phyloP scores from a whole-genome alignment of 2,329 filamentous ascomycete species.

The Clarireedia paspali region DNA sequence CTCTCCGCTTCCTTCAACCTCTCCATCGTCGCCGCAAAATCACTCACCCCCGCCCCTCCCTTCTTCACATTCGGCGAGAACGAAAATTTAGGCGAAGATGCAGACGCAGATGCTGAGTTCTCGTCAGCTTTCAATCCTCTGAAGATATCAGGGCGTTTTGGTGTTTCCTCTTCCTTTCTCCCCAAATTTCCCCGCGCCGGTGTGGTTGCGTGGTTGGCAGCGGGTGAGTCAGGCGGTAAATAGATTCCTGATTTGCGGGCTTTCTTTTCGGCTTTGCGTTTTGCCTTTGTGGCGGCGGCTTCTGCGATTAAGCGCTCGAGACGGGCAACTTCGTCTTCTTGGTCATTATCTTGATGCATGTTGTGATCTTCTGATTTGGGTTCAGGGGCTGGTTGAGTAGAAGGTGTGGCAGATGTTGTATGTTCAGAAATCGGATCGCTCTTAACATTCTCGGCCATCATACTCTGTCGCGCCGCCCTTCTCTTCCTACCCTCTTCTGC shows the following conservation, averaged over 20 bases:
- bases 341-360: constrained; percentile 14
- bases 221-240: constrained; percentile 21
- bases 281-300: constrained; percentile 33
- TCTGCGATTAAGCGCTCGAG: constrained; percentile 38
- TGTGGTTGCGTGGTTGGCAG: constrained; percentile 3
- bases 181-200: constrained; percentile 7
- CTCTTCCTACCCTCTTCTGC: constrained; percentile 45
- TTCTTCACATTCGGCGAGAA: constrained; percentile 25
- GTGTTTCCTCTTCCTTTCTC: constrained; percentile 19
- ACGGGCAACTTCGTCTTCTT: constrained; percentile 36
- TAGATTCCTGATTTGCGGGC: constrained; percentile 32
- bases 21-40: constrained; percentile 41
- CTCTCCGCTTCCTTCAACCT: constrained; percentile 49
- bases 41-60: constrained; percentile 23
- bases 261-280: constrained; percentile 30
- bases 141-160: constrained; percentile 30
- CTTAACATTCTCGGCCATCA: constrained; percentile 25
- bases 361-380: neutral
- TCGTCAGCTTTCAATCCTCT: constrained; percentile 34
- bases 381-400: neutral
- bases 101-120: constrained; percentile 27
- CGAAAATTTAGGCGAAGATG: constrained; percentile 28
- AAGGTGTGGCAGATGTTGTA: neutral
- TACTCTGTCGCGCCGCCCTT: constrained; percentile 40
- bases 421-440: constrained; percentile 8